Base-by-base conservation (phyloP, 75 land plant species). In the Pinus albicaulis region DNA sequence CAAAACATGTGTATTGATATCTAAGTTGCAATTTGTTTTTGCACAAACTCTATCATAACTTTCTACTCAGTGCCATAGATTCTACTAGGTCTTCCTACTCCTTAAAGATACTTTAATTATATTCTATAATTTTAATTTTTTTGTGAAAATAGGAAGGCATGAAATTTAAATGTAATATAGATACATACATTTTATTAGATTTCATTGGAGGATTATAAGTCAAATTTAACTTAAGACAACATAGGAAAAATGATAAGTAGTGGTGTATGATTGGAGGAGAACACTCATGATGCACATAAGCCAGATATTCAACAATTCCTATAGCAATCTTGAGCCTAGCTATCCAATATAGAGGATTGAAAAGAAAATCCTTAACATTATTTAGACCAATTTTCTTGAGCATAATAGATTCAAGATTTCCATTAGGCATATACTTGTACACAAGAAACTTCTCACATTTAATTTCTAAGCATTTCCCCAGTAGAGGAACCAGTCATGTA, bases 371-470 rank as follows among this genome's bases (percentile, higher is more conserved):
- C 16, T 55, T 77, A 15, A 0, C n/a, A 57, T 22, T 19, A 28
- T 36, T 41, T 25, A 55, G 82, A 22, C 0, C 24, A 7, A 34
- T 58, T 74, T 72, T 72, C 25, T 55, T 55, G 16, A 20, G 34
- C 58, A 78, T 24, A n/a, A 59, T 34, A 44, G 75, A 73, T 20
- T 66, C 80, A 48, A 81, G 83, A 55, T 81, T 76, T 0, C 83
- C 81, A 55, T 71, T 61, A 24, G 81, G 81, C 83, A 81, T 78
- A 23, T 81, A 78, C 66, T 72, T 71, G 53, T 81, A 81, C 3
- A 81, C 83, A 24, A 81, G 25, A 72, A 78, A 73, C 57, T 79
- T 81, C 36, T 77, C 75, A 28, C 73, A 71, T 53, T 71, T 53
- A 28, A 25, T 44, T 16, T 71, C 76, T 25, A 78, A 38, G 76